Conservation (phyloP, 2,329 filamentous ascomycete genomes). For the Ophiocordyceps sinensis region DNA sequence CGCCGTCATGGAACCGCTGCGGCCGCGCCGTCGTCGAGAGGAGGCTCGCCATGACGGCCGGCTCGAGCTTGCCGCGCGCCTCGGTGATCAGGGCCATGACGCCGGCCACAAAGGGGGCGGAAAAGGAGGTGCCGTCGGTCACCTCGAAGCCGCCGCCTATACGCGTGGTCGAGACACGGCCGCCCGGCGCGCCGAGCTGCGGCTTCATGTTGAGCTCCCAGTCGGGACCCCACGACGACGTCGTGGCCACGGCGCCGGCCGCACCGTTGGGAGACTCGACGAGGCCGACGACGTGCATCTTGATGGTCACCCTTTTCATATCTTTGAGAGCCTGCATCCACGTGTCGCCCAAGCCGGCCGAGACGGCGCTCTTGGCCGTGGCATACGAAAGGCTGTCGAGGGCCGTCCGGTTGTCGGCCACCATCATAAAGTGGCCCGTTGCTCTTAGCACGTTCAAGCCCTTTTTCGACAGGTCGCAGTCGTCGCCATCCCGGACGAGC, state of each 20-base stretch:
- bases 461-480: not conserved
- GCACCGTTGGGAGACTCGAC: constrained; percentile 14
- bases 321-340: constrained; percentile 29
- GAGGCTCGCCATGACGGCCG: constrained; percentile 32
- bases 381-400: too few species aligned
- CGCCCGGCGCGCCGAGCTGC: constrained; percentile 37
- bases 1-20: constrained; percentile 26
- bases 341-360: constrained; percentile 21
- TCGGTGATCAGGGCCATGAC: constrained; percentile 38
- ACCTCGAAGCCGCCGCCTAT: constrained; percentile 34
- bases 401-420: not conserved
- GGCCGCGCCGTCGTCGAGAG: constrained; percentile 35
- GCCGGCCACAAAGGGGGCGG: constrained; percentile 39
- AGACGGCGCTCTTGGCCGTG: constrained; percentile 27
- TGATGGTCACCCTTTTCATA: constrained; percentile 27
- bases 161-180: constrained; percentile 37
- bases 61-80: constrained; percentile 32
- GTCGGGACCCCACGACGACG: constrained; percentile 45
- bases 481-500: not conserved
- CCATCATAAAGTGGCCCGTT: too few species aligned
- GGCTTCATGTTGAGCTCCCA: constrained; percentile 43
- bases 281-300: constrained; percentile 20
- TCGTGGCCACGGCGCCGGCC: constrained; percentile 36
- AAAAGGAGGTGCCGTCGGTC: constrained; percentile 46
- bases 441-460: not conserved